These are phyloP conservation scores for Ophiosphaerella narmari DNA, from an alignment of 2,329 filamentous ascomycete genomes.

Conservation along the genomic window DNA sequence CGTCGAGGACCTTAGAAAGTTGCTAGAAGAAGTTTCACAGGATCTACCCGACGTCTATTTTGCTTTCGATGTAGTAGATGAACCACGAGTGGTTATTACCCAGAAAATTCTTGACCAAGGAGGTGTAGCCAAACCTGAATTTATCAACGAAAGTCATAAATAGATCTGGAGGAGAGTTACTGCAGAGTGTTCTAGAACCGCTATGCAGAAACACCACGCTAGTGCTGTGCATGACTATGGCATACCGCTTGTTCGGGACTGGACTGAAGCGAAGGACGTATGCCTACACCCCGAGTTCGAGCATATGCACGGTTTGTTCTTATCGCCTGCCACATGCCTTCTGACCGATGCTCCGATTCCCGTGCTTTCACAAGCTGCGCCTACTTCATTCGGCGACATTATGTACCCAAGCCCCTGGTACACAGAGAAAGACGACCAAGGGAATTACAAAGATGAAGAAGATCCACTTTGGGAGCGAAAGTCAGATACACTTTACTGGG, in stretches of 20 bases:
- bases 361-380: constrained; percentile 52
- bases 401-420: constrained; percentile 59
- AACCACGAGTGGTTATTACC: constrained; percentile 11
- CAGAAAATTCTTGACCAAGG: constrained; percentile 5
- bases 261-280: constrained; percentile 6
- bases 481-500: constrained; percentile 60
- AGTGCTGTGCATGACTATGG: constrained; percentile 1
- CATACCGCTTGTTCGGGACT: constrained; percentile 8
- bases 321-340: constrained; percentile 51
- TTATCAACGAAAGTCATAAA: constrained; percentile 1
- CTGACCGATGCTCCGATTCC: constrained; percentile 51
- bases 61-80: constrained; percentile 11
- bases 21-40: constrained; percentile 2
- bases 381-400: constrained; percentile 55
- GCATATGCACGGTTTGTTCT: constrained; percentile 52
- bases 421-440: constrained; percentile 45
- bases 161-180: constrained; percentile 6
- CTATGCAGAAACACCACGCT: background rate
- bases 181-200: background rate
- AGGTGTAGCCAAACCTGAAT: constrained; percentile 2
- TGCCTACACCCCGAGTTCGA: constrained; percentile 43
- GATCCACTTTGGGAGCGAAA: constrained; percentile 59
- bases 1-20: constrained; percentile 1
- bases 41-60: constrained; percentile 13
- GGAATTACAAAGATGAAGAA: constrained; percentile 44